These are phyloP conservation scores for Leishmania guyanensis DNA, from an alignment of 208 protist species.

Conservation along the genomic window DNA sequence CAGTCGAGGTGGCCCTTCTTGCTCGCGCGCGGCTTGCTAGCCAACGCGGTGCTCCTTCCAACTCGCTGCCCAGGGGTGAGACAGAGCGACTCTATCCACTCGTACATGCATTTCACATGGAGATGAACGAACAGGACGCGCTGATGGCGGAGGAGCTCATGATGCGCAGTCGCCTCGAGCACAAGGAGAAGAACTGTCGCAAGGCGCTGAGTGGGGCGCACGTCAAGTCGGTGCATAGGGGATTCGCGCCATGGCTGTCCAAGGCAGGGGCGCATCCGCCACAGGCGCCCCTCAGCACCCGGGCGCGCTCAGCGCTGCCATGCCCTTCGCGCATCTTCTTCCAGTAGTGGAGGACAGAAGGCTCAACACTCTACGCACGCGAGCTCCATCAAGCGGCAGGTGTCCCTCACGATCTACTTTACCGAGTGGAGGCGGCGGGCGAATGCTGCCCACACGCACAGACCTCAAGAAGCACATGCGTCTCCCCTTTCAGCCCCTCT, in stretches of 20 bases:
- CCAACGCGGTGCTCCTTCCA: background rate
- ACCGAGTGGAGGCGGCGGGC: no score
- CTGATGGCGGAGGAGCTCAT: constrained; percentile 50
- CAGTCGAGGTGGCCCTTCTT: constrained; percentile 24
- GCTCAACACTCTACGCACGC: background rate
- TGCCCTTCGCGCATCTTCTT: constrained; percentile 15
- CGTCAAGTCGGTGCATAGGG: background rate
- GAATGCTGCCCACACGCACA: background rate
- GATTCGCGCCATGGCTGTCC: background rate
- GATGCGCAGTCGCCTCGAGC: constrained; percentile 39
- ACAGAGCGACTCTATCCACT: constrained; percentile 36
- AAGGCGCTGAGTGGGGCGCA: background rate
- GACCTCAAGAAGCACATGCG: background rate
- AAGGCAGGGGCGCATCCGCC: background rate
- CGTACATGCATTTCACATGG: constrained; percentile 29
- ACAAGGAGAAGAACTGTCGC: constrained; percentile 37
- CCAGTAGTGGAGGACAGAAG: background rate
- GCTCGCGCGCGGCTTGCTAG: constrained; percentile 8
- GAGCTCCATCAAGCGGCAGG: background rate
- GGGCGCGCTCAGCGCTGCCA: background rate
- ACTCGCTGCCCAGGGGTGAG: constrained; percentile 10
- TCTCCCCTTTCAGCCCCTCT: background rate
- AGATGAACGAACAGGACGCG: constrained; percentile 30
- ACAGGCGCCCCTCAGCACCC: background rate
- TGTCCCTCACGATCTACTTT: background rate